A percentile compares a stretch with the other conserved stretches of the same genome.
Evolutionary conservation across 768 basidiomycete species (phyloP).

Genomic region (Lactifluus hygrophoroides): DNA sequence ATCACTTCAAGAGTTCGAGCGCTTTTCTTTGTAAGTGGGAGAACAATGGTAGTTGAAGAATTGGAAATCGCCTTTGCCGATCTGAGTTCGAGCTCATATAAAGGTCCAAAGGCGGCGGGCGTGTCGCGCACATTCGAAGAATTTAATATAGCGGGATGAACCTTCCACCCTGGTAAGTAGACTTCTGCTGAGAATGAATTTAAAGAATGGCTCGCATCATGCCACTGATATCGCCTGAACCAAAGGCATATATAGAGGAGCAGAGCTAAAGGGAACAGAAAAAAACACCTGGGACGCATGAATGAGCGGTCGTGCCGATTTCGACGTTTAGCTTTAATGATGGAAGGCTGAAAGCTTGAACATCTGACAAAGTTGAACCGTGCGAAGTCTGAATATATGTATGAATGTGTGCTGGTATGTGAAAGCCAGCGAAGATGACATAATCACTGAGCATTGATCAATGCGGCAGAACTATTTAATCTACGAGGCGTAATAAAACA

Average conservation of each 20-base stretch:
- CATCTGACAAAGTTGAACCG: background rate
- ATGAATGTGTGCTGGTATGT: too few relatives aligned
- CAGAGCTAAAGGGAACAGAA: background rate
- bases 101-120: background rate
- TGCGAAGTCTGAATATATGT: too few relatives aligned
- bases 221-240: background rate
- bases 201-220: background rate
- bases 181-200: background rate
- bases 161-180: constrained; percentile 7
- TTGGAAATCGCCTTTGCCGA: constrained; percentile 3
- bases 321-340: background rate
- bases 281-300: background rate
- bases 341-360: background rate
- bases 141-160: background rate
- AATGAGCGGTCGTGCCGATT: background rate
- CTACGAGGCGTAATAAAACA: background rate
- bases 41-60: constrained; percentile 1
- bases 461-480: background rate
- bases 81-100: constrained; percentile 17
- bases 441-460: too few relatives aligned
- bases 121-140: background rate
- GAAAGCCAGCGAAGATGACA: too few relatives aligned
- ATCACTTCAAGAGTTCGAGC: background rate
- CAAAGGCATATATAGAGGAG: background rate
- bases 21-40: constrained; percentile 6